Base-by-base conservation (phyloP, 169 alveolate genomes). In the Fabrea salina region DNA sequence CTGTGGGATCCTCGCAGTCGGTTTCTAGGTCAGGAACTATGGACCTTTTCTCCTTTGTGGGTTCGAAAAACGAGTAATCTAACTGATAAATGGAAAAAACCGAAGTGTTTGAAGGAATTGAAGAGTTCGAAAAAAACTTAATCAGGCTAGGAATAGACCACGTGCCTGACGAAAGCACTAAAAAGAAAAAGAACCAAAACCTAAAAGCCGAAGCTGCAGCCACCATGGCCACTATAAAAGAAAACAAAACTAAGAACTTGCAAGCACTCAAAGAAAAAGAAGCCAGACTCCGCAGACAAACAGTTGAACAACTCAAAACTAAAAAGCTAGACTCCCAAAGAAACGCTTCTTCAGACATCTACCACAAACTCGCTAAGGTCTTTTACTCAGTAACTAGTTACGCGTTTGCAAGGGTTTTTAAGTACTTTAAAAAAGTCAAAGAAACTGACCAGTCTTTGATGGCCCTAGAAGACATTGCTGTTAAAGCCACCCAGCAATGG, bases 91-190 rank as follows among this genome's bases (percentile, higher is more conserved):
- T n/a, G n/a, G n/a, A n/a, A n/a, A n/a, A n/a, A n/a, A 7, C 11
- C 1, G 50, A 61, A 35, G 32, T 27, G 8, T 1, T 16, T 1
- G 54, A 61, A 0, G 54, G 74, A 1, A 61, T 61, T 0, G 50
- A 61, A 16, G 74, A 61, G 25, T 61, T 61, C 50, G 74, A 61
- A 61, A 61, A 37, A 61, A 61, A 61, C 49, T 33, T 61, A 51
- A 61, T 35, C 11, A 27, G 74, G 39, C 25, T 61, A 61, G 74
- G 74, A 27, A 61, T 61, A 16, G 74, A 61, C 3, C 50, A 61
- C 25, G 39, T 25, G 37, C 8, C 51, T n/a, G 74, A 30, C 0
- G 74, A 61, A 13, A 16, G 37, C 25, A 51, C 16, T 16, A 61
- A 37, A 37, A 61, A 61, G 25, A 37, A 8, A 30, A 27, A 8